A percentile compares a stretch with the other conserved stretches of the same genome.
Evolutionary conservation across 1,139 yeast species (phyloP).

Genomic region (Debaryomycetaceae sp.): DNA sequence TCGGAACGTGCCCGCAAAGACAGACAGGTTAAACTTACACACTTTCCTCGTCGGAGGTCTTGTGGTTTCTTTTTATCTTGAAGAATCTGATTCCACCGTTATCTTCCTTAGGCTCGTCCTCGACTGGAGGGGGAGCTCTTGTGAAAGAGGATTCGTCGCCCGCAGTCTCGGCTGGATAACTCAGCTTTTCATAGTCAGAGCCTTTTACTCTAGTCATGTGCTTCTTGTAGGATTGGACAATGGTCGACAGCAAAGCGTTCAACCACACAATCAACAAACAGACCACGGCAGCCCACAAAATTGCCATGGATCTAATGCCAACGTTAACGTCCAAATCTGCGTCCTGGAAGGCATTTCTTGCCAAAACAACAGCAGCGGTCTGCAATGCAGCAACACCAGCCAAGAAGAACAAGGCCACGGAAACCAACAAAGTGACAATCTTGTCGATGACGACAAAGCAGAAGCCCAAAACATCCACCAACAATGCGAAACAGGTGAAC

Average conservation of each 20-base stretch:
- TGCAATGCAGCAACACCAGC: slow-evolving; percentile 61
- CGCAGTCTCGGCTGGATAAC: slow-evolving; percentile 9
- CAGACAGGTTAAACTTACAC: slow-evolving; percentile 27
- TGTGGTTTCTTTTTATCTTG: slow-evolving; percentile 68
- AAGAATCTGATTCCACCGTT: slow-evolving; percentile 72
- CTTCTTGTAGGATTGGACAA: slow-evolving; percentile 44
- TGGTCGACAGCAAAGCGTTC: slow-evolving; percentile 52
- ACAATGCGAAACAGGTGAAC: slow-evolving; percentile 44
- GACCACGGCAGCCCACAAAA: slow-evolving; percentile 69
- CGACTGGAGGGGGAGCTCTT: slow-evolving; percentile 34
- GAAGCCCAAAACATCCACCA: slow-evolving; percentile 40
- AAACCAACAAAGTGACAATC: slow-evolving; percentile 50
- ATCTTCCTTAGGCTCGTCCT: slow-evolving; percentile 30
- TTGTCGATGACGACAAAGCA: slow-evolving; percentile 48
- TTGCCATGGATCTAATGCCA: slow-evolving; percentile 58
- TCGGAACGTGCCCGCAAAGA: no score
- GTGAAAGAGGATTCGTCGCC: slow-evolving; percentile 48
- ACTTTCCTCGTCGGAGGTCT: slow-evolving; percentile 58
- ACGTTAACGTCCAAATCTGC: slow-evolving; percentile 42
- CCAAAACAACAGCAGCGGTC: slow-evolving; percentile 67
- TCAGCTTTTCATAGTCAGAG: slow-evolving; percentile 13
- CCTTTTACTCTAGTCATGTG: slow-evolving; percentile 38
- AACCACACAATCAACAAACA: slow-evolving; percentile 50
- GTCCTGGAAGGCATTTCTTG: slow-evolving; percentile 57
- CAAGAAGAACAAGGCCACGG: slow-evolving; percentile 51